Evolutionary conservation across 73 alveolate species (phyloP).

Genomic region (Blepharisma stoltei): DNA sequence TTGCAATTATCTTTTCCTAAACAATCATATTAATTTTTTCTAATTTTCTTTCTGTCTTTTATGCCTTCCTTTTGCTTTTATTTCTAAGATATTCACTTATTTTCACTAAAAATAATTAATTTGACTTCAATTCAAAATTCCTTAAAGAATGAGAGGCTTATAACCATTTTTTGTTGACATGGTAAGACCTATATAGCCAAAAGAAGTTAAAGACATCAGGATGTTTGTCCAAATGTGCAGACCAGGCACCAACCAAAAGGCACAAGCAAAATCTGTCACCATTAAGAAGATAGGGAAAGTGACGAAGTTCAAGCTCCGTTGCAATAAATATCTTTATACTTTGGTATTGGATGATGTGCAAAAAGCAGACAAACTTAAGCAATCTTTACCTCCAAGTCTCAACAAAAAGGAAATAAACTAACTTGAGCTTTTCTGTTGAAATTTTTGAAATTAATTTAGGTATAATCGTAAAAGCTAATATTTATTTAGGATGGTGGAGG

Average conservation of each 20-base stretch:
- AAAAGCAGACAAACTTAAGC: constrained; percentile 61
- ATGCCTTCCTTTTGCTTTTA: too few species aligned
- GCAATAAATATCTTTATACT: constrained; percentile 49
- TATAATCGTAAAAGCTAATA: too few species aligned
- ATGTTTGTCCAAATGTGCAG: constrained; percentile 30
- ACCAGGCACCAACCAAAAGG: constrained; percentile 25
- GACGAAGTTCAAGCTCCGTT: constrained; percentile 62
- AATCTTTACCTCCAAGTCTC: constrained; percentile 52
- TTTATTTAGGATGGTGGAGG: constrained; percentile 28
- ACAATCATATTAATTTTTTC: too few species aligned
- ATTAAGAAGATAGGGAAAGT: constrained; percentile 35
- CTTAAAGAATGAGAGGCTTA: too few species aligned
- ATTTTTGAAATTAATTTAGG: too few species aligned
- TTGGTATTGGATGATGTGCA: constrained; percentile 53
- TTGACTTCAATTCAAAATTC: too few species aligned
- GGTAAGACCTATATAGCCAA: constrained; percentile 28
- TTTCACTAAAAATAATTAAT: too few species aligned
- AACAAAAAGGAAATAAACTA: constrained; percentile 6
- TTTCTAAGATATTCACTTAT: too few species aligned
- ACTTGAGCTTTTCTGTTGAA: too few species aligned
- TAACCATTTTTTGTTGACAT: not conserved
- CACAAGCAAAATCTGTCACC: constrained; percentile 20
- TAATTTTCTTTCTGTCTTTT: too few species aligned
- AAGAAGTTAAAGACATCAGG: constrained; percentile 19
- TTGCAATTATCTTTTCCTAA: too few species aligned